Percentiles rank a stretch among this genome's conserved stretches.
Evolutionary conservation across 495 filamentous ascomycete genomes (phyloP).

Genomic region (Penicillium arizonense): DNA sequence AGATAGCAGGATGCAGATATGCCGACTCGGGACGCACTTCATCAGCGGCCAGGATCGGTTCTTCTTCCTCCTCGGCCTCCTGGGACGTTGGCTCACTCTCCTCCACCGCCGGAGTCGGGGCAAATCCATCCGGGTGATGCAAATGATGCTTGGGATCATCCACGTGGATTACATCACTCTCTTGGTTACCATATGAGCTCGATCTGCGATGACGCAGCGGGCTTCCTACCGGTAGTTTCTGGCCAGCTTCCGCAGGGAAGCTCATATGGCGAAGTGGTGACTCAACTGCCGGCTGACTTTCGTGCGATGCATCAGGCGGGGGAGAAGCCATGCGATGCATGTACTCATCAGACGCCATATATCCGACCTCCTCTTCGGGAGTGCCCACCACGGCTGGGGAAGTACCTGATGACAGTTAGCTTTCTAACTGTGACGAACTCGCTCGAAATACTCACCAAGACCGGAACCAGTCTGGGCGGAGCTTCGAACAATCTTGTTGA

Average conservation of each 20-base stretch:
- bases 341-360: slow-evolving; percentile 77
- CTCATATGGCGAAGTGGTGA: slow-evolving; percentile 58
- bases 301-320: slow-evolving; percentile 43
- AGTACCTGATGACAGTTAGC: slow-evolving; percentile 40
- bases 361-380: slow-evolving; percentile 79
- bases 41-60: slow-evolving; percentile 89
- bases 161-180: slow-evolving; percentile 71
- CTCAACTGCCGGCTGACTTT: slow-evolving; percentile 48
- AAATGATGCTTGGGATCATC: slow-evolving; percentile 63
- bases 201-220: slow-evolving; percentile 12
- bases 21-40: slow-evolving; percentile 79
- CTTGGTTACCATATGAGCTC: slow-evolving; percentile 27
- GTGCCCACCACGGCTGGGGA: slow-evolving; percentile 54
- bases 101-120: slow-evolving; percentile 27
- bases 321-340: slow-evolving; percentile 68
- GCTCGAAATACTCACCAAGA: slow-evolving; percentile 47
- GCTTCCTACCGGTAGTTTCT: slow-evolving; percentile 3
- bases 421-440: neutral
- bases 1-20: slow-evolving; percentile 70
- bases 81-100: slow-evolving; percentile 9
- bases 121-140: slow-evolving; percentile 63
- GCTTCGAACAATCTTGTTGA: slow-evolving; percentile 85
- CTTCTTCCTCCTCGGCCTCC: slow-evolving; percentile 40
- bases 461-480: slow-evolving; percentile 65
- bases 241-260: slow-evolving; percentile 37